phyloP scores from a whole-genome alignment of 805 yeast species.

The Hanseniaspora pseudoguilliermondii region DNA sequence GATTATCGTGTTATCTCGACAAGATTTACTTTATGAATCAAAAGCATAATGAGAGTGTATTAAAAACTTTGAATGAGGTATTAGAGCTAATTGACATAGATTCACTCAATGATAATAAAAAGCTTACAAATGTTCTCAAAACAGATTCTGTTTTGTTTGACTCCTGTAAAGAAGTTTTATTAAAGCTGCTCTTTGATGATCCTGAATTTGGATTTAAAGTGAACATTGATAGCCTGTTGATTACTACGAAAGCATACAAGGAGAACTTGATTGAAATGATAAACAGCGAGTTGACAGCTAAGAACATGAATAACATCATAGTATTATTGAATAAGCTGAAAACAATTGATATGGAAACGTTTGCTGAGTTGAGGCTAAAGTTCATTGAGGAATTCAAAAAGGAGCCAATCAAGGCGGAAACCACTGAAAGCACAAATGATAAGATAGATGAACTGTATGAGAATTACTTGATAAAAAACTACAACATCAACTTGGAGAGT shows the following conservation, averaged over 20 bases:
- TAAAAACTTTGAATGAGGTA: background rate
- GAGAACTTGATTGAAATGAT: background rate
- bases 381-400: background rate
- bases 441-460: background rate
- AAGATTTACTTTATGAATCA: background rate
- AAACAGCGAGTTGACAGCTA: background rate
- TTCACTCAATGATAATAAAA: background rate
- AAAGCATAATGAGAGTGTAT: background rate
- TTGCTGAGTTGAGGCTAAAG: background rate
- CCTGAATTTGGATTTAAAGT: background rate
- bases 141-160: background rate
- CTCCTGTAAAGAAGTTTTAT: background rate
- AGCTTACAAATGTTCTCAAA: background rate
- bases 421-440: background rate
- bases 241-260: background rate
- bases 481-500: background rate
- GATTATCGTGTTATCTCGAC: background rate
- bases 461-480: background rate
- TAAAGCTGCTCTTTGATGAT: background rate
- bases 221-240: background rate
- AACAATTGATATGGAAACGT: background rate
- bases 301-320: background rate
- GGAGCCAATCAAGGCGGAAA: background rate
- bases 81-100: background rate
- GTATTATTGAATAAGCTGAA: background rate